These are phyloP conservation scores for Lachnellula occidentalis DNA, from an alignment of 2,329 filamentous ascomycete species.

Conservation along the genomic window DNA sequence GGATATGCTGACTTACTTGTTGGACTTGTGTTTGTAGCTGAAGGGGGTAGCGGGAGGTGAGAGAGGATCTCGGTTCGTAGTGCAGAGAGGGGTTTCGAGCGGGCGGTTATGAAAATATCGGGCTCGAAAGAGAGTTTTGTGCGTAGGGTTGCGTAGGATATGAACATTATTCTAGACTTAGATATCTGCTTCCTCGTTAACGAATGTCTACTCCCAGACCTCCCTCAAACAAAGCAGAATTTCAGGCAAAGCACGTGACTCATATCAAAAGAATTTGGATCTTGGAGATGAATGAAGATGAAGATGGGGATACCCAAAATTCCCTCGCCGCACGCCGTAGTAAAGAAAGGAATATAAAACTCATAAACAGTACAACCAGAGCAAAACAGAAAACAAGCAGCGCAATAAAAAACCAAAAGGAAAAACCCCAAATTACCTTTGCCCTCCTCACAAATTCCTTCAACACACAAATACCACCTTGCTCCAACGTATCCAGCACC, in stretches of 20 bases:
- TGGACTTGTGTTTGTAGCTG: conserved; percentile 8
- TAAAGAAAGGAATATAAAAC: neutral
- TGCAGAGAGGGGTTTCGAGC: conserved; percentile 49
- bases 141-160: conserved; percentile 71
- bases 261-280: no score
- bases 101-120: conserved; percentile 62
- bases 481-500: conserved; percentile 78
- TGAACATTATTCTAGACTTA: conserved; percentile 65
- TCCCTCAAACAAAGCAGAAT: no score
- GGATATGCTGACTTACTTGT: conserved; percentile 41
- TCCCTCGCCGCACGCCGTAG: no score
- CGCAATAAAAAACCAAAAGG: neutral
- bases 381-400: neutral
- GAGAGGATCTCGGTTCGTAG: conserved; percentile 56
- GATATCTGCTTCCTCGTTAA: conserved; percentile 41
- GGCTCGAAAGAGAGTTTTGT: conserved; percentile 50
- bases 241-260: no score
- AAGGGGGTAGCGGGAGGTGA: conserved; percentile 32
- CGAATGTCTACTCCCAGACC: neutral
- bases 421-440: conserved; percentile 42
- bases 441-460: conserved; percentile 71
- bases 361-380: neutral
- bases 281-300: no score
- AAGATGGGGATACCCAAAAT: no score
- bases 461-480: conserved; percentile 65